Percentiles rank a stretch among this genome's conserved stretches.
These are phyloP conservation scores for Phytopythium oedochilum DNA, from an alignment of 352 stramenopile genomes.

Conservation along the genomic window DNA sequence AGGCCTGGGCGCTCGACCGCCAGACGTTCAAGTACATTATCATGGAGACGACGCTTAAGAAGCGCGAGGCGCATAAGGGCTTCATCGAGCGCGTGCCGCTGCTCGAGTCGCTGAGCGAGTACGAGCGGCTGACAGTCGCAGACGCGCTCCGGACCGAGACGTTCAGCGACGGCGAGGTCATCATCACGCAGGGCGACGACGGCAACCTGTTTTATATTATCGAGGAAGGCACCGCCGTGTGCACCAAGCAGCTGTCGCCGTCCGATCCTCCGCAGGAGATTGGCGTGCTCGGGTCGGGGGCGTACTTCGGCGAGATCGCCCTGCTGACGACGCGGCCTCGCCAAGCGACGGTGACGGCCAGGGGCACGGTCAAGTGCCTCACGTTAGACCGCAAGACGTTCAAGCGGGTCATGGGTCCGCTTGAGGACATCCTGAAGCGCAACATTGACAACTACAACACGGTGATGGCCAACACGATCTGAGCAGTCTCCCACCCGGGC, in stretches of 20 bases:
- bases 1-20: constrained; percentile 90
- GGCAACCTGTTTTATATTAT: constrained; percentile 92
- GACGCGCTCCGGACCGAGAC: constrained; percentile 78
- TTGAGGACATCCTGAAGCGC: constrained; percentile 89
- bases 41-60: constrained; percentile 89
- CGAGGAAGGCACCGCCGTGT: constrained; percentile 73
- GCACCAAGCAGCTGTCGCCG: constrained; percentile 79
- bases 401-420: constrained; percentile 86
- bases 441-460: constrained; percentile 91
- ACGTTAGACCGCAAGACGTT: constrained; percentile 92
- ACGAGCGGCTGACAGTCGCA: constrained; percentile 87
- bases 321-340: constrained; percentile 92
- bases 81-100: constrained; percentile 89
- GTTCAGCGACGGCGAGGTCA: constrained; percentile 86
- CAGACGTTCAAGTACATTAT: constrained; percentile 92
- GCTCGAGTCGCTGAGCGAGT: constrained; percentile 87
- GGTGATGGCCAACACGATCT: constrained; percentile 89
- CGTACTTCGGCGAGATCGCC: constrained; percentile 96
- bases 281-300: constrained; percentile 85
- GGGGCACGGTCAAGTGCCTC: constrained; percentile 86
- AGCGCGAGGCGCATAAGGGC: constrained; percentile 82
- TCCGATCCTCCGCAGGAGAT: constrained; percentile 73
- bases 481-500: constrained; percentile 16
- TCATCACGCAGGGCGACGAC: constrained; percentile 88
- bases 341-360: constrained; percentile 85